phyloP scores from a whole-genome alignment of 164 flowering plant genomes.

The Vitis vinifera region ASM3070453v1 NC_081814.1:1177501-1178000 shows the following conservation, averaged over 20 bases:
- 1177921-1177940: conserved; percentile 17
- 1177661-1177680: conserved; percentile 72
- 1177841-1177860: conserved; percentile 61
- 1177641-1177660: conserved; percentile 78
- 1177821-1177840: conserved; percentile 49
- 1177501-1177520: conserved; percentile 56
- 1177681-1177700: conserved; percentile 70
- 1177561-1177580: conserved; percentile 78
- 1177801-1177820: conserved; percentile 77
- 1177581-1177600: conserved; percentile 87
- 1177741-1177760: conserved; percentile 65
- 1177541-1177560: conserved; percentile 70
- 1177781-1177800: conserved; percentile 66
- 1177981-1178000: conserved; percentile 3
- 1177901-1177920: conserved; percentile 12
- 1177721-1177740: conserved; percentile 69
- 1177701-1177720: conserved; percentile 53
- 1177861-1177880: conserved; percentile 40
- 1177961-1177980: conserved; percentile 7
- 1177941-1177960: conserved; percentile 1
- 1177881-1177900: conserved; percentile 11
- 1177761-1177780: conserved; percentile 71
- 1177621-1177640: conserved; percentile 77
- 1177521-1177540: conserved; percentile 67
- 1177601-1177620: conserved; percentile 59